Evolutionary conservation across 306 rosid genomes (phyloP).

Genomic region (Cyclanthera cordifolia): DNA sequence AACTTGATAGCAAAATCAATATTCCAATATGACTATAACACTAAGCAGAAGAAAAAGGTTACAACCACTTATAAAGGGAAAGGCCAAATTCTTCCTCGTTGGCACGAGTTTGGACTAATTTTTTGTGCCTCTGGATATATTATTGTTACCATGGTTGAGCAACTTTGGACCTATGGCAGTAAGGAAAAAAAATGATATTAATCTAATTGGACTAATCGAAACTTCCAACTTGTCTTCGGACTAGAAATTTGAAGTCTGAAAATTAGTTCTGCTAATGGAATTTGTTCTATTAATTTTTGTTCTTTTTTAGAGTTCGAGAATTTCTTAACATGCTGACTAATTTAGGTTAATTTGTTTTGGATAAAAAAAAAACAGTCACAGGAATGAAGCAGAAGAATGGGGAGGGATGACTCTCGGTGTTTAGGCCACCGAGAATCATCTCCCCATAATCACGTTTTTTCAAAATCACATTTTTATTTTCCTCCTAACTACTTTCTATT

Average conservation of each 20-base stretch:
- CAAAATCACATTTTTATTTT: too few species aligned
- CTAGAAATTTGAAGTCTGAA: neutral
- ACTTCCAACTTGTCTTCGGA: neutral
- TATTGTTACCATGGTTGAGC: neutral
- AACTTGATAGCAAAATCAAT: neutral
- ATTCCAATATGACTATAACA: too few species aligned
- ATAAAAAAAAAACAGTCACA: neutral
- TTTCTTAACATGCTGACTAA: neutral
- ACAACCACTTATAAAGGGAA: neutral
- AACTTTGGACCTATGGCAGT: neutral
- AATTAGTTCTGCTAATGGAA: neutral
- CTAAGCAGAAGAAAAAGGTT: neutral
- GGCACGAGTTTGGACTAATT: neutral
- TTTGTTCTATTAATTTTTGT: neutral
- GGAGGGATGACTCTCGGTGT: too few species aligned
- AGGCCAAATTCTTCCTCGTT: too few species aligned
- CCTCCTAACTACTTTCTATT: too few species aligned
- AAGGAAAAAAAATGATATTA: too few species aligned
- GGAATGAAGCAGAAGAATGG: too few species aligned
- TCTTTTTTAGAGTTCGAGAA: neutral
- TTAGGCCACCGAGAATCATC: too few species aligned
- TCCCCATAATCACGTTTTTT: too few species aligned
- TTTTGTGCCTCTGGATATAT: neutral
- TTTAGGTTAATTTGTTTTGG: neutral
- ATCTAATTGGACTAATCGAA: neutral